These are phyloP conservation scores for Teratosphaeria viscida DNA, from an alignment of 2,329 filamentous ascomycete genomes.

Conservation along the genomic window DNA sequence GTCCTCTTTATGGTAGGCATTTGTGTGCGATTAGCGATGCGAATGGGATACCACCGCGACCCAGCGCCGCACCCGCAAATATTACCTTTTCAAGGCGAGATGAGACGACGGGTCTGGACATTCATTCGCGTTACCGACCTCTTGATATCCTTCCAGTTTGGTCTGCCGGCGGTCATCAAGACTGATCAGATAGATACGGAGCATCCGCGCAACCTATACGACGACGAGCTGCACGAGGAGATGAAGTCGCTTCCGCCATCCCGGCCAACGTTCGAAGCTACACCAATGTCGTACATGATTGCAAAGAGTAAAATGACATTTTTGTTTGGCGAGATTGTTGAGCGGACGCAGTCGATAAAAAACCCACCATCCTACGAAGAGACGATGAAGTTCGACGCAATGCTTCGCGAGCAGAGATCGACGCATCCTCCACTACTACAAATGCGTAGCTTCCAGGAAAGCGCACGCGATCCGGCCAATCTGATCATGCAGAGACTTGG, in stretches of 20 bases:
- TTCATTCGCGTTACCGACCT: conserved; percentile 64
- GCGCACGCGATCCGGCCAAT: conserved; percentile 56
- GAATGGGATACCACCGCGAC: conserved; percentile 71
- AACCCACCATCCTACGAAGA: conserved; percentile 52
- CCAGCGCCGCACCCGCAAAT: conserved; percentile 63
- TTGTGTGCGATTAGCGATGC: conserved; percentile 52
- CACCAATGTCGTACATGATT: conserved; percentile 70
- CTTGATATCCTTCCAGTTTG: conserved; percentile 64
- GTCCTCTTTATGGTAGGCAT: conserved; percentile 52
- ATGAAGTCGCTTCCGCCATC: conserved; percentile 58
- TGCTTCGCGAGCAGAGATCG: conserved; percentile 47
- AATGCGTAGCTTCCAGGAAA: conserved; percentile 63
- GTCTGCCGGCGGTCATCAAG: conserved; percentile 55
- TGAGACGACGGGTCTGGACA: conserved; percentile 52
- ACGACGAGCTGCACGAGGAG: conserved; percentile 65
- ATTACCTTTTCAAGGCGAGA: conserved; percentile 66
- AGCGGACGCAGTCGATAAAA: conserved; percentile 50
- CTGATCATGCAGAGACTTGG: conserved; percentile 73
- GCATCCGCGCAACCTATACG: conserved; percentile 66
- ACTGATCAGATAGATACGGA: conserved; percentile 65
- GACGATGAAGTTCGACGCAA: conserved; percentile 49
- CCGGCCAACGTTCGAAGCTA: conserved; percentile 58
- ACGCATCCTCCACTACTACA: conserved; percentile 71
- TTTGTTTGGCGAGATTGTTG: conserved; percentile 62
- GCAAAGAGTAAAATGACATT: conserved; percentile 58